Evolutionary conservation across 148 eudicot species (phyloP).

Genomic region (Rhododendron molle): DNA sequence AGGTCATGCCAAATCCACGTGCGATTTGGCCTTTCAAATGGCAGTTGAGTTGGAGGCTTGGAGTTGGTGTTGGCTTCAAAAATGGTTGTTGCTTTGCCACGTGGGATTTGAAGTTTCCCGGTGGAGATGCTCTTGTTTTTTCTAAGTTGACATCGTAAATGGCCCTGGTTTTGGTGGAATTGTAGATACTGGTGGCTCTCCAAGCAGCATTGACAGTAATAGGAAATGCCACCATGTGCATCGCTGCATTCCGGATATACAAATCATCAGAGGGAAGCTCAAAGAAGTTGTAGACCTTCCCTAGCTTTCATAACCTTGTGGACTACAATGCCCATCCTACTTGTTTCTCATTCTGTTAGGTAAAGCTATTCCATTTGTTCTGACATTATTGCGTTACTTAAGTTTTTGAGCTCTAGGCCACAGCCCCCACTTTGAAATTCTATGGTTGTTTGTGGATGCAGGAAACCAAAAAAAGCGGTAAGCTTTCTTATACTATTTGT

Average conservation of each 20-base stretch:
- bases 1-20: background rate
- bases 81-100: background rate
- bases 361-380: background rate
- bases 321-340: background rate
- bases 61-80: background rate
- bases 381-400: background rate
- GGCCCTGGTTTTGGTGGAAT: background rate
- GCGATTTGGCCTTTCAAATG: background rate
- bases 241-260: conserved; percentile 88
- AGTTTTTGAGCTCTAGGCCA: background rate
- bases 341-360: background rate
- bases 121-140: background rate
- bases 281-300: conserved; percentile 29
- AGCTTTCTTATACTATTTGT: background rate
- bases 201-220: conserved; percentile 89
- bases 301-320: background rate
- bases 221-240: conserved; percentile 81
- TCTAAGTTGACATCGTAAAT: background rate
- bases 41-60: background rate
- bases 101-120: background rate
- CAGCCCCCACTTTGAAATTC: background rate
- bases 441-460: background rate
- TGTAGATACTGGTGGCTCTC: conserved; percentile 78
- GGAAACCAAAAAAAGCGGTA: background rate
- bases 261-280: conserved; percentile 43